Base-by-base conservation (phyloP, 1,284 basidiomycete genomes). In the Moesziomyces aphidis region DNA sequence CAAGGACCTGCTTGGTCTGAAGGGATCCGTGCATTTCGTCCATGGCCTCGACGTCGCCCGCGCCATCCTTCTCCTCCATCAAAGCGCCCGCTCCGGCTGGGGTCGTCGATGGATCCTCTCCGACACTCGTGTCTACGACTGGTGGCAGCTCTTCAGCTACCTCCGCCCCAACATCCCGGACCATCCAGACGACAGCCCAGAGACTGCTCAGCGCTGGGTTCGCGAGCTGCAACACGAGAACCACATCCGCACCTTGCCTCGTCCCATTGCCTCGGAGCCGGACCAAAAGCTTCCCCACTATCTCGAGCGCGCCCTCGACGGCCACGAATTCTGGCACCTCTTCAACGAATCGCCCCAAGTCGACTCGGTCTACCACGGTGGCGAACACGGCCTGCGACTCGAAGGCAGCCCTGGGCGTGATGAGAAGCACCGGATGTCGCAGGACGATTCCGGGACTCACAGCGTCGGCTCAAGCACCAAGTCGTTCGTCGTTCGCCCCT, bases 41-140 rank as follows among this genome's bases (percentile, higher is more conserved):
- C 79, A 81, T 45, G 79, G 79, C 5, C 39, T 64, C 28, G 79
- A 81, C 19, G 76, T 81, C 22, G 79, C 77, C 2, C 44, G 74
- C 21, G 76, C 78, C 31, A 67, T 80, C 24, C 34, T 80, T 4
- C 62, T 74, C 7, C 61, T 79, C 22, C 61, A 70, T n/a, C 46
- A 68, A 1, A 74, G 70, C 46, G 50, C 36, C 17, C 34, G 26
- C 3, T 53, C 47, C 9, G 69, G 72, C 13, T 73, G 67, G 72
- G 76, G 70, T 11, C 52, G 71, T 23, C 62, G 79, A 8, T 81
- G 79, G 79, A 71, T 81, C 55, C 49, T 80, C 17, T 77, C 77
- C 6, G 76, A 78, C 42, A 54, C 58, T 17, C 46, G 56, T 21
- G 58, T 76, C 10, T 78, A 78, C 53, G 76, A 78, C 43, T 78